Evolutionary conservation across 2,329 filamentous ascomycete species (phyloP).

Genomic region (Penicillium polonicum): DNA sequence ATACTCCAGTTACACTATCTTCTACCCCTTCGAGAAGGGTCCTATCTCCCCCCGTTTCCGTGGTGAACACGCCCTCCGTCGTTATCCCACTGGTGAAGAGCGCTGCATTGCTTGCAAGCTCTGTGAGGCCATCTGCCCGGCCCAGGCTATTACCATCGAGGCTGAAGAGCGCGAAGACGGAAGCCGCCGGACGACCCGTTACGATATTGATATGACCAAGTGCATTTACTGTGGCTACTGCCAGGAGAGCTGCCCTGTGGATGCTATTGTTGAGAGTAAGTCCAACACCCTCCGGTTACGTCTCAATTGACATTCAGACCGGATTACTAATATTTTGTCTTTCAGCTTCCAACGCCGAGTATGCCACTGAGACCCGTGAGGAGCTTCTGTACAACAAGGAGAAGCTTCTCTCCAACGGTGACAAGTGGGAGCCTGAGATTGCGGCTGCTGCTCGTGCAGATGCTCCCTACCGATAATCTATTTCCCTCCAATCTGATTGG

Average conservation of each 20-base stretch:
- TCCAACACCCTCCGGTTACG: slow-evolving; percentile 21
- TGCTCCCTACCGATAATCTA: slow-evolving; percentile 76
- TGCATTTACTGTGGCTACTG: slow-evolving; percentile 99
- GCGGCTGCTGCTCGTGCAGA: slow-evolving; percentile 90
- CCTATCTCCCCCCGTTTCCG: slow-evolving; percentile 97
- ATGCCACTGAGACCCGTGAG: slow-evolving; percentile 77
- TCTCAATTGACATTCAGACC: background rate
- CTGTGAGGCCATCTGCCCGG: slow-evolving; percentile 96
- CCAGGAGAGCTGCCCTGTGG: slow-evolving; percentile 97
- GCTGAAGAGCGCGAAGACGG: slow-evolving; percentile 97
- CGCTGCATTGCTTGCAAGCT: slow-evolving; percentile 99
- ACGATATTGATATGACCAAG: slow-evolving; percentile 99
- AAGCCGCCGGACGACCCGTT: slow-evolving; percentile 89
- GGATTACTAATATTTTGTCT: background rate
- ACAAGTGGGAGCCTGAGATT: slow-evolving; percentile 97
- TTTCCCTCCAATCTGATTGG: slow-evolving; percentile 2
- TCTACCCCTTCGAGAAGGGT: slow-evolving; percentile 98
- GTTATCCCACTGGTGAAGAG: slow-evolving; percentile 97
- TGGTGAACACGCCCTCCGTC: slow-evolving; percentile 92
- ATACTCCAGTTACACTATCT: slow-evolving; percentile 84
- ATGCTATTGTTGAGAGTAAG: slow-evolving; percentile 79
- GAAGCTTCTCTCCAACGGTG: slow-evolving; percentile 83
- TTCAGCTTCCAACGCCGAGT: slow-evolving; percentile 68
- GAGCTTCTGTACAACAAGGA: slow-evolving; percentile 98
- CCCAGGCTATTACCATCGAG: slow-evolving; percentile 98